Conservation (phyloP, 495 filamentous ascomycete genomes). For the Sordaria brevicollis region DNA sequence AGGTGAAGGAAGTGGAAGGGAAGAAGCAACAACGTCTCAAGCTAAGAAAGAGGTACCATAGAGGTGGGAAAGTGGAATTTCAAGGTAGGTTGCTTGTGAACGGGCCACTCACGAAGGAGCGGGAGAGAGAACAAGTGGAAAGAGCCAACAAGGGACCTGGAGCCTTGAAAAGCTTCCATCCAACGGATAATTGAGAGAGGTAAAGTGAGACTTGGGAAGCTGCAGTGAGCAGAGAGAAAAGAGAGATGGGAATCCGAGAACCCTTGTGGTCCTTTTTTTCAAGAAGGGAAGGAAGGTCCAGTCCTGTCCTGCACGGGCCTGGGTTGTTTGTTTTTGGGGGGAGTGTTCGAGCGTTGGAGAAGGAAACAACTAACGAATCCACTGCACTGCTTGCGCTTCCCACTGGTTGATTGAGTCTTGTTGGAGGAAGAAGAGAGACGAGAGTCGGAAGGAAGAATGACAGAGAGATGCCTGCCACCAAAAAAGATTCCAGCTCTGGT, state of each 20-base stretch:
- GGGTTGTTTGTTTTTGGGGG: background rate
- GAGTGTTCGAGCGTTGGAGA: background rate
- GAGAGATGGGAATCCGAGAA: background rate
- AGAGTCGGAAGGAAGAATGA: background rate
- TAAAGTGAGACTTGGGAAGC: background rate
- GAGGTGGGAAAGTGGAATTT: background rate
- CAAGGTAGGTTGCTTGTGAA: background rate
- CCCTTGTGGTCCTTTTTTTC: background rate
- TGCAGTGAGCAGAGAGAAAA: background rate
- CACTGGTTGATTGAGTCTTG: too few species aligned
- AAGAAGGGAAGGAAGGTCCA: too few species aligned
- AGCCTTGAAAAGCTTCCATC: background rate
- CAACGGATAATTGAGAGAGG: too few species aligned
- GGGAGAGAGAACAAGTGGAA: background rate
- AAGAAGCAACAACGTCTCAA: background rate
- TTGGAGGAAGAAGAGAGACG: background rate
- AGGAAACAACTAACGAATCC: background rate
- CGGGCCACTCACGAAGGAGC: background rate
- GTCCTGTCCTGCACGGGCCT: background rate
- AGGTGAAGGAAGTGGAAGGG: too few species aligned
- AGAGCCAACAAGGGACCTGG: background rate
- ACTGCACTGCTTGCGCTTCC: background rate
- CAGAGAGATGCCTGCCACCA: background rate
- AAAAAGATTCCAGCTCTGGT: background rate
- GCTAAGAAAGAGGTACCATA: too few species aligned